phyloP scores from a whole-genome alignment of 2,329 filamentous ascomycete species.

The Myriosclerotinia curreyana region DNA sequence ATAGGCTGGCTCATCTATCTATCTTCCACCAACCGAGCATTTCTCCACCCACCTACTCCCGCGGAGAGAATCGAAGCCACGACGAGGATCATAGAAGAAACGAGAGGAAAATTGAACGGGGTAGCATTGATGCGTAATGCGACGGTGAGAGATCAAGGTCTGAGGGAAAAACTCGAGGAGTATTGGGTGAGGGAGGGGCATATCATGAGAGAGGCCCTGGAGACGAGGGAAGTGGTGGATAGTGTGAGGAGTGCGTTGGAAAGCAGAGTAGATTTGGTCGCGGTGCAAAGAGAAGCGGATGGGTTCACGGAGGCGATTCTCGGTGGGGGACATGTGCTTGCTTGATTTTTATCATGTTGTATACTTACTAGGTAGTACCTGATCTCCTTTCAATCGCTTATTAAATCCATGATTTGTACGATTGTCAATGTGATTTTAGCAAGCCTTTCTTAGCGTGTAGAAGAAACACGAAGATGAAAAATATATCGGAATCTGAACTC shows the following conservation, averaged over 20 bases:
- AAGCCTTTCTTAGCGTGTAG: no score
- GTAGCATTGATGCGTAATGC: conserved; percentile 78
- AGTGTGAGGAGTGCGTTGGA: conserved; percentile 66
- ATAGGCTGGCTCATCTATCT: conserved; percentile 70
- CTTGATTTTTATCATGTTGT: background rate
- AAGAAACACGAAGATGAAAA: no score
- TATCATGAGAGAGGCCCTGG: conserved; percentile 71
- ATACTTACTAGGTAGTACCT: background rate
- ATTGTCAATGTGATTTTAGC: no score
- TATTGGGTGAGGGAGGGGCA: conserved; percentile 82
- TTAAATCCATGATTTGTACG: no score
- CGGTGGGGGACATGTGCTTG: background rate
- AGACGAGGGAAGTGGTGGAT: conserved; percentile 71
- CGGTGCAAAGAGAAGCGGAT: conserved; percentile 62
- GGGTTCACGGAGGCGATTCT: conserved; percentile 51
- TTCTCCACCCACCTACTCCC: conserved; percentile 58
- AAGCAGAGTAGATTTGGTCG: conserved; percentile 60
- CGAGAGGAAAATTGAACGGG: conserved; percentile 66
- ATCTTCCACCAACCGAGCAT: conserved; percentile 75
- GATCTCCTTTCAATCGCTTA: no score
- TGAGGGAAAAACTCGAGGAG: conserved; percentile 62
- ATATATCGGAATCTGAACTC: no score
- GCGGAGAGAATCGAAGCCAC: conserved; percentile 64
- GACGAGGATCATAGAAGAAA: conserved; percentile 54
- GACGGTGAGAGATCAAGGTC: conserved; percentile 65